Evolutionary conservation across 257 asterid genomes (phyloP), one percentile per base, ranked within the genome.

Genomic region (Penstemon davidsonii): DNA sequence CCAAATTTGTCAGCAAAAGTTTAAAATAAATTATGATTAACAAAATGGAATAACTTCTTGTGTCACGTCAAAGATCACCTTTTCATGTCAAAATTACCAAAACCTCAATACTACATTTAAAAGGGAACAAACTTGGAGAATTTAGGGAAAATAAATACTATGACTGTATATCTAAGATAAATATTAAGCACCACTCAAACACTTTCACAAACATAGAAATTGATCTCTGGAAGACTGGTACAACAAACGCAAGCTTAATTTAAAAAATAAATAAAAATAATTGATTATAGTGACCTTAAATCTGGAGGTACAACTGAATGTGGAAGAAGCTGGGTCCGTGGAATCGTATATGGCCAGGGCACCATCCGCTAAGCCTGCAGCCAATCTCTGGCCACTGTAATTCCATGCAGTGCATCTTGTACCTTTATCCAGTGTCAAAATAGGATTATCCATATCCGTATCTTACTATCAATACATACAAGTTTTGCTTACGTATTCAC

Each of bases 341-440:
- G 96, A 75, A 81, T 84, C 87, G 63, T 83, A 87, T 46, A 89
- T 60, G 73, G 75, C 71, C 68, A 92, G 62, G 44, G 83, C 58
- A 66, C 96, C 96, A 69, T 92, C 82, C 18, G 19, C 55, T 47
- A 83, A 76, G 49, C 92, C 96, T 39, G 95, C 85, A 6, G 81
- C 92, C 77, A 92, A 69, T 78, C 96, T 85, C 57, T 87, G 95
- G 33, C 96, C 95, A 72, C 87, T 81, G 73, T 80, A 86, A 78
- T 89, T 89, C 96, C 98, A 92, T 47, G 92, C 86, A 9, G 92
- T 80, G 76, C 92, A 92, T 10, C 76, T 73, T 13, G 92, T 86
- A 7, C 90, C 94, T 71, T 83, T 76, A 4, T 86, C 90, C 15
- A 91, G 86, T 2, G 73, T 70, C 75, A 87, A 15, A 71, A 88